Percentiles rank a stretch among this genome's conserved stretches.
Evolutionary conservation across 805 yeast genomes (phyloP).

Genomic region (Priceomyces medius): DNA sequence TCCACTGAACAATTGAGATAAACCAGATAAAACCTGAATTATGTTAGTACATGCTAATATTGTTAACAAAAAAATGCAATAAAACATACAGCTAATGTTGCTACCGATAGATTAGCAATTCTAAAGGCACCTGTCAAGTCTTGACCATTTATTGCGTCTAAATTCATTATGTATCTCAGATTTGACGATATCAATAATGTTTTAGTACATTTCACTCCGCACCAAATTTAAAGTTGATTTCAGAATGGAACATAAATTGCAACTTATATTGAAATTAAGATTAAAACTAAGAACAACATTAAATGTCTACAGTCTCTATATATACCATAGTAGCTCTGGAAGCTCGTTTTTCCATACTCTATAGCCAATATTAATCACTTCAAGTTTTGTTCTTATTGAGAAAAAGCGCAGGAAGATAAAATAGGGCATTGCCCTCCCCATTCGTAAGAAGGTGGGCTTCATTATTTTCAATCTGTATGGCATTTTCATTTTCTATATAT

Average conservation of each 20-base stretch:
- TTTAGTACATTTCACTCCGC: not conserved
- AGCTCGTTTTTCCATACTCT: no score
- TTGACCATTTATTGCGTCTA: conserved; percentile 41
- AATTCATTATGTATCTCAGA: conserved; percentile 31
- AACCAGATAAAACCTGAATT: conserved; percentile 43
- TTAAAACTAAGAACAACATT: no score
- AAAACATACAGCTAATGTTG: conserved; percentile 51
- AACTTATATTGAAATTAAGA: not conserved
- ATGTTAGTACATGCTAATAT: conserved; percentile 5
- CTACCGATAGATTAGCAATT: conserved; percentile 54
- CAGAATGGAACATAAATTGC: not conserved
- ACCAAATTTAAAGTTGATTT: not conserved
- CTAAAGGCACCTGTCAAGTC: conserved; percentile 49
- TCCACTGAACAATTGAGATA: conserved; percentile 52
- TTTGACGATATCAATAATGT: not conserved
- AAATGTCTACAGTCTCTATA: no score
- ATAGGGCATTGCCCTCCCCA: no score
- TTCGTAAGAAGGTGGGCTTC: no score
- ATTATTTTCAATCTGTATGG: no score
- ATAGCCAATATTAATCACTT: no score
- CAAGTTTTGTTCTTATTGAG: no score
- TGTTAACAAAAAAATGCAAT: not conserved
- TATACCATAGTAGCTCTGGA: no score
- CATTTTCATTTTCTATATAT: no score
- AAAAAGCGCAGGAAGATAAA: no score